phyloP scores from a whole-genome alignment of 2,329 filamentous ascomycete genomes.

The Arthrobotrys sphaeroides region DNA sequence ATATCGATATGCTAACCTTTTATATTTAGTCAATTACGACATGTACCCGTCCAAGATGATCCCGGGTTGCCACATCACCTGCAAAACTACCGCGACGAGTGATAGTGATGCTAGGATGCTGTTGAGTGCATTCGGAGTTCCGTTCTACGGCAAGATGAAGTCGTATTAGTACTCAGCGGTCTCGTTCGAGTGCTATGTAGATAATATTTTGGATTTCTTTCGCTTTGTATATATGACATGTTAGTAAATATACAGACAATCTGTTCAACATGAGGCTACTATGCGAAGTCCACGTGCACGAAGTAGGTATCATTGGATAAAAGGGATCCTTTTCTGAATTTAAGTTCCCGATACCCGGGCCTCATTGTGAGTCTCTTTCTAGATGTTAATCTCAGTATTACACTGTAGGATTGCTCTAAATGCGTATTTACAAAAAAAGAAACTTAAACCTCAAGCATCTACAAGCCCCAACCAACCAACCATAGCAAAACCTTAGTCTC shows the following conservation, averaged over 20 bases:
- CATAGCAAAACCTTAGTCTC: constrained; percentile 68
- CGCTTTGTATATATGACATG: constrained; percentile 30
- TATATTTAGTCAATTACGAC: constrained; percentile 56
- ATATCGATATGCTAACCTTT: constrained; percentile 41
- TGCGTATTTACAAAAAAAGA: not conserved
- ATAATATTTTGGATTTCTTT: constrained; percentile 19
- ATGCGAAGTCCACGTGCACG: too few relatives aligned
- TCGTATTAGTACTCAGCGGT: constrained; percentile 2
- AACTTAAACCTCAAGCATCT: not conserved
- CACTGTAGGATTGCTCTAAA: not conserved
- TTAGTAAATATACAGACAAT: not conserved
- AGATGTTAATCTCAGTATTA: not conserved
- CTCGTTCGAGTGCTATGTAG: constrained; percentile 7
- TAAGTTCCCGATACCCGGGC: too few relatives aligned
- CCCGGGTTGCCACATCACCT: constrained; percentile 81
- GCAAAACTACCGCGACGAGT: constrained; percentile 84
- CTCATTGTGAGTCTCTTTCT: not conserved
- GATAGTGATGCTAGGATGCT: constrained; percentile 85
- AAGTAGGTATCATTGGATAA: too few relatives aligned
- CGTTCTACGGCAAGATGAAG: constrained; percentile 79
- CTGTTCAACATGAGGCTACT: too few relatives aligned
- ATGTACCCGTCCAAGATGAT: constrained; percentile 78
- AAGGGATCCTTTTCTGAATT: too few relatives aligned
- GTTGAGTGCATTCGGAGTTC: constrained; percentile 75
- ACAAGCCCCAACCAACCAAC: constrained; percentile 53